Conservation (phyloP, 768 basidiomycete species). For the Xerocomus brunneocitrinus region DNA sequence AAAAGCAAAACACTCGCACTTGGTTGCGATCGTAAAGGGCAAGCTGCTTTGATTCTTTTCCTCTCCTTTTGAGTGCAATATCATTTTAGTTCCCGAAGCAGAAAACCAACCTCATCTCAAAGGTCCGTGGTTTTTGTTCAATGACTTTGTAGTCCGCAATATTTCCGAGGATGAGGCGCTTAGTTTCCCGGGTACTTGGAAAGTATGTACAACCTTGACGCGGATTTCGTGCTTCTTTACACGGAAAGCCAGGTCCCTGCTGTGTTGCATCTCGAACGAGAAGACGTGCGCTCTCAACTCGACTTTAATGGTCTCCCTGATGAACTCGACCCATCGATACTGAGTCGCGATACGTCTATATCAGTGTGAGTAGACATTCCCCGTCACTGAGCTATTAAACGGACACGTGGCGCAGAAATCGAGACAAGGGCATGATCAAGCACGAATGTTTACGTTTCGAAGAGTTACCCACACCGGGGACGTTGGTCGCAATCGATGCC, state of each 20-base stretch:
- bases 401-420: conserved; percentile 48
- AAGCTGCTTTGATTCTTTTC: background rate
- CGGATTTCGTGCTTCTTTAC: background rate
- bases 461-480: conserved; percentile 84
- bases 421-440: conserved; percentile 66
- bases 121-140: conserved; percentile 90
- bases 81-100: conserved; percentile 60
- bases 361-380: conserved; percentile 52
- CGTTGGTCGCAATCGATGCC: conserved; percentile 91
- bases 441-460: conserved; percentile 68
- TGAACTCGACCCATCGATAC: conserved; percentile 65
- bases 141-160: conserved; percentile 88
- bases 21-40: conserved; percentile 88
- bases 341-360: conserved; percentile 85
- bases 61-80: background rate
- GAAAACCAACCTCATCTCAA: conserved; percentile 37
- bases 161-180: conserved; percentile 84
- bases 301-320: conserved; percentile 64
- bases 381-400: background rate
- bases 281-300: conserved; percentile 52
- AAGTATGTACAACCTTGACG: conserved; percentile 47
- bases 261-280: conserved; percentile 84
- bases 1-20: conserved; percentile 71
- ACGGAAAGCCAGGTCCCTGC: conserved; percentile 63
- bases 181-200: conserved; percentile 87